These are phyloP conservation scores for Aspergillus transmontanensis DNA, from an alignment of 2,329 filamentous ascomycete species.

Conservation along the genomic window DNA sequence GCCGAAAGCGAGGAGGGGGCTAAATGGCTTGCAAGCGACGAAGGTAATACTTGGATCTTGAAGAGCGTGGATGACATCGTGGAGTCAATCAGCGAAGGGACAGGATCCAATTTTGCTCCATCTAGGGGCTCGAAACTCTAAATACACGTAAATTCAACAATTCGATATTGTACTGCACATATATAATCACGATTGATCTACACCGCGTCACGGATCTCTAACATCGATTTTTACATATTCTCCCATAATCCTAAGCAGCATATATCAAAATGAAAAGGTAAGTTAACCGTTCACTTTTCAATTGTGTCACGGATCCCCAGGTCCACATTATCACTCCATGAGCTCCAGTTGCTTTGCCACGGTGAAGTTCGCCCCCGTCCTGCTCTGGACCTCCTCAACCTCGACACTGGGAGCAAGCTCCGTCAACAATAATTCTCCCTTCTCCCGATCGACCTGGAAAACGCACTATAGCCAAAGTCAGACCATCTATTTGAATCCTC, in stretches of 20 bases:
- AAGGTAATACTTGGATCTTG: constrained; percentile 66
- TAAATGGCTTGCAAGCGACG: constrained; percentile 65
- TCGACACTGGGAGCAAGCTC: constrained; percentile 70
- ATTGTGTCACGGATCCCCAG: not conserved
- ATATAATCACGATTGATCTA: not conserved
- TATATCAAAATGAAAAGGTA: not conserved
- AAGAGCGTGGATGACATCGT: constrained; percentile 65
- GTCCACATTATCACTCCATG: constrained; percentile 41
- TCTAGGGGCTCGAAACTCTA: constrained; percentile 39
- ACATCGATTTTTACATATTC: not conserved
- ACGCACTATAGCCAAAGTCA: constrained; percentile 60
- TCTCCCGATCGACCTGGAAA: constrained; percentile 71
- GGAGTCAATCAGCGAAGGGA: constrained; percentile 47
- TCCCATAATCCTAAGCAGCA: not conserved
- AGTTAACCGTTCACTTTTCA: not conserved
- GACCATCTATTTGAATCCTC: too few species aligned
- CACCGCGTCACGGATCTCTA: not conserved
- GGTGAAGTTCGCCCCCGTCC: constrained; percentile 69
- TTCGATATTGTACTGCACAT: not conserved
- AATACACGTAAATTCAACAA: not conserved
- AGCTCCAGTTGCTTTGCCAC: constrained; percentile 61
- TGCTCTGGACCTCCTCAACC: constrained; percentile 68
- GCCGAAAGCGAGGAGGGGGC: constrained; percentile 57
- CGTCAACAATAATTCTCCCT: constrained; percentile 54
- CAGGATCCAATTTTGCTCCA: constrained; percentile 60